These are phyloP conservation scores for Mucuna pruriens DNA, from an alignment of 306 rosid genomes.

Conservation along the genomic window DNA sequence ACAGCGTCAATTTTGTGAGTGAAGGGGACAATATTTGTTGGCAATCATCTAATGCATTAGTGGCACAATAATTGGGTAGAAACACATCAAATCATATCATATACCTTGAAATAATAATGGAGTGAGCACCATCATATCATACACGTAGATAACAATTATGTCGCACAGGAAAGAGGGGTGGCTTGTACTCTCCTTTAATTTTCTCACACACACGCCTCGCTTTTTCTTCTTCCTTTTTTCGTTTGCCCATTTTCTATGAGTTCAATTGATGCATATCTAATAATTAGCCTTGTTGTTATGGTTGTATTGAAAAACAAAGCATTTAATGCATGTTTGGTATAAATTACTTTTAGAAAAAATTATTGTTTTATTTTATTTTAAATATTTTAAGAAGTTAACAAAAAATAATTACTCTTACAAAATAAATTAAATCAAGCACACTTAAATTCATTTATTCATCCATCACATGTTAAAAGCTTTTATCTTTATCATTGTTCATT, in stretches of 20 bases:
- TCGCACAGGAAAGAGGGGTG: slow-evolving; percentile 26
- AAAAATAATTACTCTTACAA: too few relatives aligned
- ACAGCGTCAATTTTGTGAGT: slow-evolving; percentile 24
- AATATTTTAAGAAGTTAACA: too few relatives aligned
- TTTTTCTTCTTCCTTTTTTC: neutral
- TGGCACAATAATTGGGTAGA: slow-evolving; percentile 49
- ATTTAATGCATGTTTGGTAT: too few relatives aligned
- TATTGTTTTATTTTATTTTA: too few relatives aligned
- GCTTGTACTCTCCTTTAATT: slow-evolving; percentile 28
- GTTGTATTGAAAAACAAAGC: neutral
- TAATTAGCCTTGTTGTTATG: neutral
- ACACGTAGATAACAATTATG: slow-evolving; percentile 51
- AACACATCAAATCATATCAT: slow-evolving; percentile 58
- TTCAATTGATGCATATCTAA: neutral
- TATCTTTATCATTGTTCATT: neutral
- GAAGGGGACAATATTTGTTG: slow-evolving; percentile 47
- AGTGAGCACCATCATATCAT: slow-evolving; percentile 44
- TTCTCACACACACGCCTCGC: neutral
- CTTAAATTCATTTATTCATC: neutral
- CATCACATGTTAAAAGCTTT: too few relatives aligned
- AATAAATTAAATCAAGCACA: too few relatives aligned
- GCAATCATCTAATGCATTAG: slow-evolving; percentile 47
- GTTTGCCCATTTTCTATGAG: neutral
- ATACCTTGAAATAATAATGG: slow-evolving; percentile 40
- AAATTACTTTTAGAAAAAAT: too few relatives aligned